Evolutionary conservation across 345 rosid species (phyloP).

Genomic region (Arabidopsis thaliana): DNA sequence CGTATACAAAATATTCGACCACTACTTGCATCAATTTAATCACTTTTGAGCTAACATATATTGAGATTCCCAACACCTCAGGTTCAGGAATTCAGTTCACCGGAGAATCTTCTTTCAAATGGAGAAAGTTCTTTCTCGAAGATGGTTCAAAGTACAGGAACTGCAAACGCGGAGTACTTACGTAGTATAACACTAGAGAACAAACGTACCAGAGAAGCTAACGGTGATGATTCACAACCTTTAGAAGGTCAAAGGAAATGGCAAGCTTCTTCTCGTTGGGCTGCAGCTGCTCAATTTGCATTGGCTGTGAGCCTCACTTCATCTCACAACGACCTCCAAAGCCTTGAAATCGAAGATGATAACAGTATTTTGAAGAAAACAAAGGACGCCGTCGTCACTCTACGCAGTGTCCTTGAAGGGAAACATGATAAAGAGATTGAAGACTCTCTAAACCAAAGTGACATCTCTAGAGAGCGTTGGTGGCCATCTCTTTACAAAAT

Average conservation of each 20-base stretch:
- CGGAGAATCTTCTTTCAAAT: slow-evolving; percentile 72
- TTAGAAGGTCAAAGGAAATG: slow-evolving; percentile 74
- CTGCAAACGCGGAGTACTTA: slow-evolving; percentile 93
- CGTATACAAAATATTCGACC: background rate
- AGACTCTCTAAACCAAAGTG: slow-evolving; percentile 51
- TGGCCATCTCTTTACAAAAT: slow-evolving; percentile 87
- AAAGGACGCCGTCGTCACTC: slow-evolving; percentile 73
- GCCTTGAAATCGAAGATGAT: slow-evolving; percentile 57
- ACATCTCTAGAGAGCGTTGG: slow-evolving; percentile 78
- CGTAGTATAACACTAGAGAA: slow-evolving; percentile 71
- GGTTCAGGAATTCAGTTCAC: slow-evolving; percentile 92
- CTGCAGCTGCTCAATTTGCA: slow-evolving; percentile 78
- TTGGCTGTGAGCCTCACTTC: slow-evolving; percentile 75
- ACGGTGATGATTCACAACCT: slow-evolving; percentile 43
- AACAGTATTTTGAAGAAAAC: slow-evolving; percentile 69
- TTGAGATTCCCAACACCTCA: slow-evolving; percentile 36
- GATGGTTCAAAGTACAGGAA: slow-evolving; percentile 97
- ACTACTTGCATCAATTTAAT: background rate
- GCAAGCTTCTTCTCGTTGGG: slow-evolving; percentile 88
- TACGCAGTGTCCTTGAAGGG: slow-evolving; percentile 79
- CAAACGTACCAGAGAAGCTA: slow-evolving; percentile 33
- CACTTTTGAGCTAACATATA: slow-evolving; percentile 19
- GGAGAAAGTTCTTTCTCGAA: slow-evolving; percentile 85
- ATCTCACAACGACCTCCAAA: slow-evolving; percentile 70
- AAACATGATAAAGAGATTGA: slow-evolving; percentile 73